A percentile compares a stretch with the other conserved stretches of the same genome.
Evolutionary conservation across 352 stramenopile species (phyloP).

Genomic region (Aphanomyces stellatus): DNA sequence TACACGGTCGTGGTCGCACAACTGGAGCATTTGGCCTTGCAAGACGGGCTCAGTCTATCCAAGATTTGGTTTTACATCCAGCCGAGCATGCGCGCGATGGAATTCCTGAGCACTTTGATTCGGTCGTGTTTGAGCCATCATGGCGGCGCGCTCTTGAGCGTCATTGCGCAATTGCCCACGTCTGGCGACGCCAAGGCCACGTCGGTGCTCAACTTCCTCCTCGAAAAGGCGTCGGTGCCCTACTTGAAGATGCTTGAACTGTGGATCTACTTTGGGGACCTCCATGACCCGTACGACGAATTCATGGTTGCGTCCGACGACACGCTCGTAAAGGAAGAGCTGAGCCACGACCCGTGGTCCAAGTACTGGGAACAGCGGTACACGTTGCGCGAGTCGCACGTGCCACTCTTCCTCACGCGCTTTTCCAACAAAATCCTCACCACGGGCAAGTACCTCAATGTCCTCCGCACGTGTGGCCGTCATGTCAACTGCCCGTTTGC

Average conservation of each 20-base stretch:
- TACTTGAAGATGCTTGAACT: constrained; percentile 87
- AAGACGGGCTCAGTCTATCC: constrained; percentile 67
- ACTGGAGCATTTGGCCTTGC: constrained; percentile 55
- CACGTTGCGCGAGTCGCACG: constrained; percentile 62
- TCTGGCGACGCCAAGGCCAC: constrained; percentile 72
- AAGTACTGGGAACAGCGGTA: constrained; percentile 87
- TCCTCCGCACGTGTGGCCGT: constrained; percentile 75
- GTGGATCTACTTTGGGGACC: constrained; percentile 86
- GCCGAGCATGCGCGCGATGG: constrained; percentile 86
- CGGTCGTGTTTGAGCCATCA: constrained; percentile 31
- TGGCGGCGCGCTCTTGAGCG: constrained; percentile 87
- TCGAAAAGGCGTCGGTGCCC: constrained; percentile 73
- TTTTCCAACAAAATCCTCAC: constrained; percentile 81
- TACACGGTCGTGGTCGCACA: constrained; percentile 90
- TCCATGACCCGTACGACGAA: constrained; percentile 87
- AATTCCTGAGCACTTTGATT: constrained; percentile 83
- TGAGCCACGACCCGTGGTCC: constrained; percentile 83
- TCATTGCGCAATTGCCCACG: constrained; percentile 79
- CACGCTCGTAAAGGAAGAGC: constrained; percentile 65
- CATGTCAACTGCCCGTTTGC: constrained; percentile 76
- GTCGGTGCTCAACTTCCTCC: constrained; percentile 73
- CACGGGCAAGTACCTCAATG: constrained; percentile 89
- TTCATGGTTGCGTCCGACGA: constrained; percentile 86
- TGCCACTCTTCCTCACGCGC: constrained; percentile 72
- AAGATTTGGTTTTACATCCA: constrained; percentile 91